These are phyloP conservation scores for Trichosporon sp. DNA, from an alignment of 1,284 basidiomycete species.

Conservation along the genomic window DNA sequence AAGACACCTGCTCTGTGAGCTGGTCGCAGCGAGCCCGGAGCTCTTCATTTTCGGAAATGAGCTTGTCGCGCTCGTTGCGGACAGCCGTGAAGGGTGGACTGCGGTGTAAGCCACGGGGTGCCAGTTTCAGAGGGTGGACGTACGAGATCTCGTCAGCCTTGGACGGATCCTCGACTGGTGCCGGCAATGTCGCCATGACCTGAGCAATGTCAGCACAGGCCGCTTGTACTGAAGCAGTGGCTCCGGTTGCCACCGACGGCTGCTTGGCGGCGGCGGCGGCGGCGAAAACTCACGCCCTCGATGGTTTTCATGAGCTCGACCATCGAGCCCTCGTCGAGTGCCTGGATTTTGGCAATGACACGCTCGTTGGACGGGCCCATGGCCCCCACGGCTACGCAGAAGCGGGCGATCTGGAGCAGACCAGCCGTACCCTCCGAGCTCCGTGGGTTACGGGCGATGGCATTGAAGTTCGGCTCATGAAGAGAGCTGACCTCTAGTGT, in stretches of 20 bases:
- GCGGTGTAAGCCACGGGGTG: conserved; percentile 2
- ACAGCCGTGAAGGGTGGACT: conserved; percentile 21
- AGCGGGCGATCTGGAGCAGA: conserved; percentile 35
- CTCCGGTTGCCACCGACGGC: background rate
- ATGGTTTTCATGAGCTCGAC: conserved; percentile 47
- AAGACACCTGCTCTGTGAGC: conserved; percentile 43
- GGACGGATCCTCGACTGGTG: conserved; percentile 11
- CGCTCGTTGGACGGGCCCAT: conserved; percentile 45
- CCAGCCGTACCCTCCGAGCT: conserved; percentile 30
- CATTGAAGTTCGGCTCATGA: conserved; percentile 42
- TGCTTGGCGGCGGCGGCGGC: background rate
- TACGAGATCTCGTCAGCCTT: conserved; percentile 9
- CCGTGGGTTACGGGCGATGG: conserved; percentile 36
- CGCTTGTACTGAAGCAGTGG: background rate
- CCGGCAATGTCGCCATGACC: conserved; percentile 39
- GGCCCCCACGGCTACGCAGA: conserved; percentile 39
- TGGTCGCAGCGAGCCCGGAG: conserved; percentile 33
- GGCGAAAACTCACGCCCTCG: conserved; percentile 36
- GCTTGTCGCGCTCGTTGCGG: conserved; percentile 37
- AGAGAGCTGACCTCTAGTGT: conserved; percentile 34
- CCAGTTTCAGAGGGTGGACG: background rate
- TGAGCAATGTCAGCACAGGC: conserved; percentile 9
- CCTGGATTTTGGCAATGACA: conserved; percentile 45
- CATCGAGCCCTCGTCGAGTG: conserved; percentile 41
- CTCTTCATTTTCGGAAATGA: conserved; percentile 40